Conservation (phyloP, 257 asterid genomes). For the Plectranthus barbatus region DNA sequence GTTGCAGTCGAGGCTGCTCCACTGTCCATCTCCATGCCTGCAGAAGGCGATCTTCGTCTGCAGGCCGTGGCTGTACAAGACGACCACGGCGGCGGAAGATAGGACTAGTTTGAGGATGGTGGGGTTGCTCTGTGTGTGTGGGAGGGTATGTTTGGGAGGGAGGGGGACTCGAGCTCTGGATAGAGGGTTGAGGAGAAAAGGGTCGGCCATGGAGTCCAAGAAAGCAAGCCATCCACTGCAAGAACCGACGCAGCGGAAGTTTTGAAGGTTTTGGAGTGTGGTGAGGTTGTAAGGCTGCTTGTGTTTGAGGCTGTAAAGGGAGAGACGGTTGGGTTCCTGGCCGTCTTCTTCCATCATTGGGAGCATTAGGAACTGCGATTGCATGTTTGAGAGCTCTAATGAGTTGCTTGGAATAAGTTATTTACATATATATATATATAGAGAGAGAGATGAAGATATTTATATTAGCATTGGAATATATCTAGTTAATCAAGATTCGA, state of each 20-base stretch:
- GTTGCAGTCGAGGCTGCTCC: conserved; percentile 1
- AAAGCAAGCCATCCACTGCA: conserved; percentile 12
- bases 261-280: no score
- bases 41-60: not conserved
- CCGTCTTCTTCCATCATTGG: no score
- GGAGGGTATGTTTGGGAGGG: not conserved
- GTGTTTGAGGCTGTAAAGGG: no score
- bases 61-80: not conserved
- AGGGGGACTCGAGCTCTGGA: conserved; percentile 2
- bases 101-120: not conserved
- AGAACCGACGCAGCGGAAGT: conserved; percentile 1
- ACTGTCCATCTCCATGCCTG: not conserved
- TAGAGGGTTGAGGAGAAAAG: conserved; percentile 10
- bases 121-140: not conserved
- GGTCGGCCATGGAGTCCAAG: not conserved
- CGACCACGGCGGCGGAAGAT: not conserved
- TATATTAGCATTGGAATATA: no score
- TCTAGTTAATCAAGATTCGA: no score
- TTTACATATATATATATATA: no score
- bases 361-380: no score
- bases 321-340: no score
- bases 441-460: no score
- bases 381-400: no score
- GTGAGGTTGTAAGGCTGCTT: no score
- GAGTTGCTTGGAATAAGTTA: no score